Evolutionary conservation across 768 basidiomycete genomes (phyloP).

Genomic region (Agrocybe praecox): DNA sequence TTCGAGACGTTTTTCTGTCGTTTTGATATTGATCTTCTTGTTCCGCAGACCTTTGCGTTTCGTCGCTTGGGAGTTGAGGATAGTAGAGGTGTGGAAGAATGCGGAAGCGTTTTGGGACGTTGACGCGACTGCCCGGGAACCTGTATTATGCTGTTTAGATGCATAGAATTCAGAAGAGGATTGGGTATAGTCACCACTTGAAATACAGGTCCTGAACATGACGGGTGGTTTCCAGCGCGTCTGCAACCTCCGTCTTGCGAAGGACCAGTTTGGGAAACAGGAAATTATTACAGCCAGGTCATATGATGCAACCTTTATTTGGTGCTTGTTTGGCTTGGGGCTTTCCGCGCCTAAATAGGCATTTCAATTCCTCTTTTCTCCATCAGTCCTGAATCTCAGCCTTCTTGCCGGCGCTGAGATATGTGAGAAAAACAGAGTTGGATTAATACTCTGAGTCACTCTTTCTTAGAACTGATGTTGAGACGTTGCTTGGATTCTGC

Average conservation of each 20-base stretch:
- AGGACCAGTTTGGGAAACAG: background rate
- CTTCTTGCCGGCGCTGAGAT: no score
- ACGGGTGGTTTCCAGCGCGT: background rate
- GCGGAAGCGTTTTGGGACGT: slow-evolving; percentile 15
- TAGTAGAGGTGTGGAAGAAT: slow-evolving; percentile 26
- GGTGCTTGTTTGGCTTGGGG: background rate
- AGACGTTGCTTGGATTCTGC: no score
- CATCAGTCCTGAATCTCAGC: no score
- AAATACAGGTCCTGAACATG: slow-evolving; percentile 20
- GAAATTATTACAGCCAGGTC: background rate
- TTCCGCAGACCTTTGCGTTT: slow-evolving; percentile 17
- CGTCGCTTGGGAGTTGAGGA: slow-evolving; percentile 17
- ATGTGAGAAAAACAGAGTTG: no score
- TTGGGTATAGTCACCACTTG: slow-evolving; percentile 14
- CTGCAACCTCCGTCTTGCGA: background rate
- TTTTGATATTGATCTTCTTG: slow-evolving; percentile 37
- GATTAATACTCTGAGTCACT: no score
- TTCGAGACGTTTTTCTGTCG: slow-evolving; percentile 43
- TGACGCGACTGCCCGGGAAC: slow-evolving; percentile 19
- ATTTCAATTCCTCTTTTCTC: background rate
- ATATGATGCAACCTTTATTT: background rate
- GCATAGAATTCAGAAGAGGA: background rate
- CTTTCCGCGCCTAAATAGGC: background rate
- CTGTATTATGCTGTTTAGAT: slow-evolving; percentile 10
- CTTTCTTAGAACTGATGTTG: no score